Evolutionary conservation across 805 yeast genomes (phyloP).

Genomic region (Saccharomycopsis javanensis): DNA sequence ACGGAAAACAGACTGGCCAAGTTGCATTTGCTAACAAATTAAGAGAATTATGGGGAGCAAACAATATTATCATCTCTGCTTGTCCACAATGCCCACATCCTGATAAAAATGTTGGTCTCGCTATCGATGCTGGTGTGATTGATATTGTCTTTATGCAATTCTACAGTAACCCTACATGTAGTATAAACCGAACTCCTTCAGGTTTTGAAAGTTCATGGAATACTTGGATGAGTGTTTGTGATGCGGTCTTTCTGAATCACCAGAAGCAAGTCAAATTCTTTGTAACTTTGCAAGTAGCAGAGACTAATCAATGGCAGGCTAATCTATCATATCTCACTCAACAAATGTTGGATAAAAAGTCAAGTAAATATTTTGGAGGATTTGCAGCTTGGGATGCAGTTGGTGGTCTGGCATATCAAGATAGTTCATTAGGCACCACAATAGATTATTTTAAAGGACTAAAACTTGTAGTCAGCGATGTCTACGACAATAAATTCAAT

Average conservation of each 20-base stretch:
- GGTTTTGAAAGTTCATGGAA: slow-evolving; percentile 29
- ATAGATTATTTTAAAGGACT: slow-evolving; percentile 12
- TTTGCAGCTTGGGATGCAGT: slow-evolving; percentile 18
- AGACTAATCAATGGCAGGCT: slow-evolving; percentile 9
- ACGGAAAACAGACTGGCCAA: slow-evolving; percentile 38
- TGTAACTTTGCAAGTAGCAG: slow-evolving; percentile 12
- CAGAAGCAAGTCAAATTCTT: slow-evolving; percentile 9
- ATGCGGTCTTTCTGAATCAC: slow-evolving; percentile 36
- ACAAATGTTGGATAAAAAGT: slow-evolving; percentile 7
- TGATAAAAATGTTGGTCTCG: slow-evolving; percentile 37
- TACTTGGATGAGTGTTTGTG: slow-evolving; percentile 52
- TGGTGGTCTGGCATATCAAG: slow-evolving; percentile 9
- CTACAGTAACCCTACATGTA: slow-evolving; percentile 46
- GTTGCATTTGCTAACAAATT: slow-evolving; percentile 34
- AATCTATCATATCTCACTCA: slow-evolving; percentile 3
- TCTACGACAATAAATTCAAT: slow-evolving; percentile 1
- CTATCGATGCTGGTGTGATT: slow-evolving; percentile 36
- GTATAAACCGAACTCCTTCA: slow-evolving; percentile 25
- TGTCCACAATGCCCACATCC: slow-evolving; percentile 65
- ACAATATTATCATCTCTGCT: slow-evolving; percentile 45
- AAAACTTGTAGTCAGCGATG: slow-evolving; percentile 11
- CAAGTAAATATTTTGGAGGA: slow-evolving; percentile 8
- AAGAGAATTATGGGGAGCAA: slow-evolving; percentile 30
- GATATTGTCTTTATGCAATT: slow-evolving; percentile 59
- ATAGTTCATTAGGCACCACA: slow-evolving; percentile 2